These are phyloP conservation scores for Penicillium paneum DNA, from an alignment of 2,329 filamentous ascomycete species.

Conservation along the genomic window DNA sequence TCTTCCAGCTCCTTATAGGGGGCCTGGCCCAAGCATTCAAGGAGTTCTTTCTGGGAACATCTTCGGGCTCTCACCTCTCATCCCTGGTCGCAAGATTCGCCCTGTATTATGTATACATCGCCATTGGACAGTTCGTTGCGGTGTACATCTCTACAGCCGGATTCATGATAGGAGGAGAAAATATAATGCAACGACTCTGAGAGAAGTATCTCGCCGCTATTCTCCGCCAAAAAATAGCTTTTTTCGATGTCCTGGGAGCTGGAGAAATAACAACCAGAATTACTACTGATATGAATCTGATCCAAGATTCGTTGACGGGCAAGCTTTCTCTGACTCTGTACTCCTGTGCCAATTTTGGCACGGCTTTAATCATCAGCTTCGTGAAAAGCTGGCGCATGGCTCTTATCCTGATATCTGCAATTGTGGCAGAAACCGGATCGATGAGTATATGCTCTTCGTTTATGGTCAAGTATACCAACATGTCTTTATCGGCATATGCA, in stretches of 20 bases:
- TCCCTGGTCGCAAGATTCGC: background rate
- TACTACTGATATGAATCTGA: constrained; percentile 64
- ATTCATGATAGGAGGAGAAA: background rate
- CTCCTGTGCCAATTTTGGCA: background rate
- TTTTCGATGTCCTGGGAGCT: constrained; percentile 78
- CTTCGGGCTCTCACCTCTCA: background rate
- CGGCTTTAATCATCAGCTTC: background rate
- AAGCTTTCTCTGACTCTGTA: background rate
- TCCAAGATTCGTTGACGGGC: background rate
- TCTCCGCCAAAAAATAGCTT: constrained; percentile 75
- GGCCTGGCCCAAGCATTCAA: background rate
- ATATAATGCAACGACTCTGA: background rate
- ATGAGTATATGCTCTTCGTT: background rate
- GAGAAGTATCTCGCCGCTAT: constrained; percentile 66
- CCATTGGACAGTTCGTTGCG: background rate
- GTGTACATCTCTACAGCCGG: background rate
- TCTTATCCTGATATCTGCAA: background rate
- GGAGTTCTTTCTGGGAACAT: background rate
- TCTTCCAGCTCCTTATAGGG: background rate
- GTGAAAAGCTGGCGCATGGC: background rate
- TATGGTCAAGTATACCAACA: background rate
- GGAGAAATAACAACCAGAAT: constrained; percentile 84
- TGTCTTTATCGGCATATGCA: background rate
- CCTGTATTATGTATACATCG: background rate
- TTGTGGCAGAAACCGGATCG: background rate